Percentiles rank a stretch among this genome's conserved stretches.
phyloP scores from a whole-genome alignment of 805 yeast genomes.

The Starmerella kuoi region DNA sequence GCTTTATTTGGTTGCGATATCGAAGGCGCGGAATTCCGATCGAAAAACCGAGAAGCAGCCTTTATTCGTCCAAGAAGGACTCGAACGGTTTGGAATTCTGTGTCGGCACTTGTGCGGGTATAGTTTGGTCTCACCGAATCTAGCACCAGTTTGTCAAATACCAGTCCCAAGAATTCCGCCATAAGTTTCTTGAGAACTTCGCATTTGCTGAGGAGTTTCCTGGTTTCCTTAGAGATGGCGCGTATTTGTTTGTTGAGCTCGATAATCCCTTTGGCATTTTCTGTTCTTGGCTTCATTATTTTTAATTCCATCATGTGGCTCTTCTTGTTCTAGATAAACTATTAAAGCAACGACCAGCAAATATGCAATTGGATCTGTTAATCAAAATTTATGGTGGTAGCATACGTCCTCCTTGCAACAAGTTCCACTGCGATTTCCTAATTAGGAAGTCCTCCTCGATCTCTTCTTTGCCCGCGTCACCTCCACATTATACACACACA shows the following conservation, averaged over 20 bases:
- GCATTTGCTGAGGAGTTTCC: neutral
- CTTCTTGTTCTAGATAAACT: too few relatives aligned
- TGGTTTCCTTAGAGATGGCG: neutral
- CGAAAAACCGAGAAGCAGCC: conserved; percentile 7
- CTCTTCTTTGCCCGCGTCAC: too few relatives aligned
- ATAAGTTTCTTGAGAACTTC: neutral
- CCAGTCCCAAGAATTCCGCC: conserved; percentile 7
- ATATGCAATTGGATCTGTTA: too few relatives aligned
- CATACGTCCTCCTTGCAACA: too few relatives aligned
- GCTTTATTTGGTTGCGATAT: too few relatives aligned
- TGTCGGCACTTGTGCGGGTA: neutral
- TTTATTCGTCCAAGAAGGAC: conserved; percentile 4
- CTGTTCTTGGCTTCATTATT: neutral
- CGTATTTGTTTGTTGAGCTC: conserved; percentile 6
- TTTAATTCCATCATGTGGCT: too few relatives aligned
- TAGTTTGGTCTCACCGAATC: neutral
- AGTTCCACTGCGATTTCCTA: too few relatives aligned
- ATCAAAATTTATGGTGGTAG: too few relatives aligned
- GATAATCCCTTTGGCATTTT: neutral
- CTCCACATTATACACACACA: too few relatives aligned
- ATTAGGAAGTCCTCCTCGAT: too few relatives aligned
- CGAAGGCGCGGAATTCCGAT: too few relatives aligned
- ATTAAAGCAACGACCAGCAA: too few relatives aligned
- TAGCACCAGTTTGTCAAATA: conserved; percentile 10
- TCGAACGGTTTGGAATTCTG: neutral